Evolutionary conservation across 257 asterid species (phyloP).

Genomic region (Solanum tarijense): DNA sequence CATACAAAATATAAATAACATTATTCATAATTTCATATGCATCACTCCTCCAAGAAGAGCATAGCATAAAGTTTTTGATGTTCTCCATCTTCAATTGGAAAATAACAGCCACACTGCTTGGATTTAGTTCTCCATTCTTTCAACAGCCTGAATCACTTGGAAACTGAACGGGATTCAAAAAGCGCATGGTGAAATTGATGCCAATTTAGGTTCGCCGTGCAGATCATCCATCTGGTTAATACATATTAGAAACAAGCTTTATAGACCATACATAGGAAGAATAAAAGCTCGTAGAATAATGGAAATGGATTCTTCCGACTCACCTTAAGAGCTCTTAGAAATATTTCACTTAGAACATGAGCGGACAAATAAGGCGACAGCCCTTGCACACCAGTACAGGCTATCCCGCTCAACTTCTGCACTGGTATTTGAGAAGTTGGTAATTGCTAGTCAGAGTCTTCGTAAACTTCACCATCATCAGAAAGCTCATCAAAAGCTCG

Average conservation of each 20-base stretch:
- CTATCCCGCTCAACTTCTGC: background rate
- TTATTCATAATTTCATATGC: background rate
- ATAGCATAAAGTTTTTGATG: background rate
- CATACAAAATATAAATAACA: background rate
- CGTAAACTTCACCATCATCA: conserved; percentile 4
- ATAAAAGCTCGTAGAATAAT: background rate
- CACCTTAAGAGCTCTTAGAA: background rate
- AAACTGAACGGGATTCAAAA: background rate
- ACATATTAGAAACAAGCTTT: background rate
- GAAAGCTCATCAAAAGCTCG: conserved; percentile 11
- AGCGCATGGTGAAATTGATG: background rate
- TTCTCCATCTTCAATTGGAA: background rate
- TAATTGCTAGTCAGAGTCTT: conserved; percentile 12
- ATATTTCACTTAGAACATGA: background rate
- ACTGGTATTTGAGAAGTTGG: background rate
- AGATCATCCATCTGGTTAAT: background rate
- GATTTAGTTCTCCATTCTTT: background rate
- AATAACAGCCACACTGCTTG: background rate
- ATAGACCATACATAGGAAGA: background rate
- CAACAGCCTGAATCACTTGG: background rate
- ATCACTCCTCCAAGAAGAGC: background rate
- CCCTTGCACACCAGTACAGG: conserved; percentile 8
- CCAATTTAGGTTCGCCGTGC: background rate
- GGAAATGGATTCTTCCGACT: background rate
- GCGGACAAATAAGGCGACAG: background rate